Base-by-base conservation (phyloP, 345 rosid species). In the Dipteronia sinensis region DNA sequence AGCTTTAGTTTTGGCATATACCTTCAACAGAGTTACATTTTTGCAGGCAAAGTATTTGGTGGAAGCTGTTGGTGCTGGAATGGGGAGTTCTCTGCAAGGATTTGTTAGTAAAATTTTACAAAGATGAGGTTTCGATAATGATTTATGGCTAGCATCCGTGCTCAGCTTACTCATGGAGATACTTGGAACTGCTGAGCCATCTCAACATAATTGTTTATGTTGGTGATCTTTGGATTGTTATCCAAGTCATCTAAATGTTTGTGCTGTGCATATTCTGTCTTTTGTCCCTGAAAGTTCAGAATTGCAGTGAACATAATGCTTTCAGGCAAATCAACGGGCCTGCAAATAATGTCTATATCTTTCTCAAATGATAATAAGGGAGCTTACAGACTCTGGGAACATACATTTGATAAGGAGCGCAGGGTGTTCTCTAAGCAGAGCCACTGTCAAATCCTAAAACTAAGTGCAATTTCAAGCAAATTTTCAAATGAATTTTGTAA, bases 41-140 rank as follows among this genome's bases (percentile, higher is more conserved):
- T 55, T 82, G 79, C 92, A 93, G 98, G 98, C 92, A n/a, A 87
- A 79, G 82, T 93, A 95, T 81, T 86, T 95, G 83, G 98, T 97
- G 10, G 88, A 95, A 83, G 92, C 92, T 79, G 90, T 93, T 68
- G 90, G 97, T 75, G 95, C 93, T 27, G 98, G 98, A 71, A 84
- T 92, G 84, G 97, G 98, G 44, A 89, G 86, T 75, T 91, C 98
- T 29, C 80, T 94, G 82, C 97, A 89, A 88, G 94, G 97, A 74
- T 82, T 94, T 75, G 83, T 89, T 74, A 84, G 77, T 78, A 87
- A 78, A 80, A 88, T 89, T 72, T 82, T 93, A 44, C 87, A 77
- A 80, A 80, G 82, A 51, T 82, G 77, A 88, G 61, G 6, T 25
- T 25, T 23, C 29, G 10, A 20, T 40, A 34, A 55, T 42, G 71